Evolutionary conservation across 176 grass and related monocot species (phyloP), one percentile per base, ranked within the genome.

Genomic region (Neostapfia colusana): DNA sequence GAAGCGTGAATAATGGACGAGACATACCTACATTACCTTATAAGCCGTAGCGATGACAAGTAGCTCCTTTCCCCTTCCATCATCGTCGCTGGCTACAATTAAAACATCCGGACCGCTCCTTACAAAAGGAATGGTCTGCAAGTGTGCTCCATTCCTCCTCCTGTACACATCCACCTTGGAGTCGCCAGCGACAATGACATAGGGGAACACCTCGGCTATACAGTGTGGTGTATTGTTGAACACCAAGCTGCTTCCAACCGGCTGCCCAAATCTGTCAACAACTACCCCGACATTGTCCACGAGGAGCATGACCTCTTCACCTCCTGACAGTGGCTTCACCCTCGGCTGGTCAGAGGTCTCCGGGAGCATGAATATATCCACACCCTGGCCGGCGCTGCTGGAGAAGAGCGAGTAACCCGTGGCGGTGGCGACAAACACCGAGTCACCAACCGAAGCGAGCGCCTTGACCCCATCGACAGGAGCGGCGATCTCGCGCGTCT

Each of bases 11-110:
- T 44, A 53, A 79, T 67, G 7, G 80, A 50, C 4, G 62, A 68
- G 61, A 98, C 87, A 8, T 97, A 93, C 91, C 89, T 97, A 97
- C 95, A 40, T 93, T 89, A 87, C 91, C 91, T 98, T 93, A 90
- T 93, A 88, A 93, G 91, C 80, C 38, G 91, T 94, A 68, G 95
- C 87, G 2, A 98, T 46, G 44, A 79, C 88, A 80, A 90, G 45
- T 24, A 94, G 55, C 0, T 86, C 84, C 0, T 64, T 76, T 31
- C 81, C 66, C 34, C 15, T 85, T 39, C 83, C 83, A 56, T 82
- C 74, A 63, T 85, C 91, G 26, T 92, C 89, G 13, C 72, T 89
- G 6, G 80, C 86, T 49, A 98, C 54, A 74, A 89, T 89, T 23
- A 93, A 57, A 62, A 61, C 28, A 40, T 82, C 73, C 9, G 85